Evolutionary conservation across 2,329 filamentous ascomycete species (phyloP).

Genomic region (Clarireedia homoeocarpa): DNA sequence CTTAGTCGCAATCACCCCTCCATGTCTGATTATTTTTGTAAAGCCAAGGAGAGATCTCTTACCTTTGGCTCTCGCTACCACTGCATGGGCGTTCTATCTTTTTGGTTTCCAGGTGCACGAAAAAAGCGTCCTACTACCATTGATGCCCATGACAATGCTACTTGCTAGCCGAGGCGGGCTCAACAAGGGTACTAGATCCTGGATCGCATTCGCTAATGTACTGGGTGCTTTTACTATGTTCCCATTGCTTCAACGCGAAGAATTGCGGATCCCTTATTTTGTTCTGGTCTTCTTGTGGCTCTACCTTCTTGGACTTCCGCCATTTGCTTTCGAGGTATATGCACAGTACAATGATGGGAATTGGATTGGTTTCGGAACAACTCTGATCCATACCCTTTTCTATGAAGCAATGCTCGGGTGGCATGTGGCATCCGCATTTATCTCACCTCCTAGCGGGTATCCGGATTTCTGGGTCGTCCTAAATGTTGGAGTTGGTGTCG

Average conservation of each 20-base stretch:
- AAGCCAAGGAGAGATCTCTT: constrained; percentile 70
- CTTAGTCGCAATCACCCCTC: constrained; percentile 65
- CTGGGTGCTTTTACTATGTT: constrained; percentile 91
- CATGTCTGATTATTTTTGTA: constrained; percentile 72
- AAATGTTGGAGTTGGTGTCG: constrained; percentile 80
- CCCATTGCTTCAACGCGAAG: constrained; percentile 78
- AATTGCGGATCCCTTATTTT: constrained; percentile 74
- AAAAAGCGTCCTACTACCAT: constrained; percentile 87
- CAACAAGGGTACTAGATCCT: constrained; percentile 67
- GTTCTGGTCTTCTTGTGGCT: constrained; percentile 84
- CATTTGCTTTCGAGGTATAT: constrained; percentile 64
- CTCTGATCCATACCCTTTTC: constrained; percentile 63
- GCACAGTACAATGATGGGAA: constrained; percentile 41
- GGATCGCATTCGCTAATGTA: constrained; percentile 94
- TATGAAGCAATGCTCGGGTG: constrained; percentile 73
- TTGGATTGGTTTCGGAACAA: constrained; percentile 49
- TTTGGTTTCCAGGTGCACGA: constrained; percentile 98
- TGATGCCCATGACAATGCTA: constrained; percentile 88
- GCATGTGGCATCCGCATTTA: constrained; percentile 68
- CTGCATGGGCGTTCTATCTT: constrained; percentile 94
- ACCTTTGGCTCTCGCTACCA: constrained; percentile 72
- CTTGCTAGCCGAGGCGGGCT: constrained; percentile 73
- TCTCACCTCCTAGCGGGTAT: constrained; percentile 63
- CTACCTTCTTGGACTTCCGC: constrained; percentile 81
- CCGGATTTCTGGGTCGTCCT: constrained; percentile 92